Evolutionary conservation across 179 eudicot species (phyloP), one percentile per base, ranked within the genome.

Genomic region (Kewa caespitosa): DNA sequence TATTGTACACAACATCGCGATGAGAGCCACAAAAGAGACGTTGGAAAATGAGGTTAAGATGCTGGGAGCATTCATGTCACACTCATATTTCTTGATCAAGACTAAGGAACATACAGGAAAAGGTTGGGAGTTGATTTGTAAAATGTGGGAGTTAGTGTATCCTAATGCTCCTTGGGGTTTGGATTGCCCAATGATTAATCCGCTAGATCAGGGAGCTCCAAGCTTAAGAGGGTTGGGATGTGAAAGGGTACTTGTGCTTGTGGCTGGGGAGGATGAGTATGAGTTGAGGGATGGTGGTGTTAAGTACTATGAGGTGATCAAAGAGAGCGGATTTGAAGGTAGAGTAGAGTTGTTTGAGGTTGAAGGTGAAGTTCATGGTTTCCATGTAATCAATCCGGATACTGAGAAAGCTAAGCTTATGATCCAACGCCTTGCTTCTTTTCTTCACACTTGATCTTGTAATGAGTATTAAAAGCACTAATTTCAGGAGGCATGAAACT

Each of bases 311-410:
- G 81, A 87, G 18, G 78, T 66, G 2, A 59, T 89, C 41, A 78
- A 50, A 75, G 65, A 69, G 25, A 84, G 90, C 55, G 88, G 78
- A 13, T 89, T 85, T 83, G 42, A 55, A 60, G 93, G 91, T 28
- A 75, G 76, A 43, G 80, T 83, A 15, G 88, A 86, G 81, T 6
- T 89, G 33, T 74, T 81, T 52, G 87, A 81, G 76, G 57, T 70
- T 8, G 73, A 86, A 67, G 89, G 85, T 27, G 93, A 82, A 28
- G 64, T 23, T 14, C 80, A 76, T 76, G 64, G 61, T 23, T 76
- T 81, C 38, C 77, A 81, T 59, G 17, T 85, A 17, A 57, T 62
- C 10, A 33, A 82, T 79, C 82, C 85, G 27, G 75, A 73, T 12
- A 70, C 75, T 39, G 81, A 85, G 11, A 83, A 79, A 34, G 85